phyloP scores from a whole-genome alignment of 108 stramenopile species.

The Conticribra guillardii region DNA sequence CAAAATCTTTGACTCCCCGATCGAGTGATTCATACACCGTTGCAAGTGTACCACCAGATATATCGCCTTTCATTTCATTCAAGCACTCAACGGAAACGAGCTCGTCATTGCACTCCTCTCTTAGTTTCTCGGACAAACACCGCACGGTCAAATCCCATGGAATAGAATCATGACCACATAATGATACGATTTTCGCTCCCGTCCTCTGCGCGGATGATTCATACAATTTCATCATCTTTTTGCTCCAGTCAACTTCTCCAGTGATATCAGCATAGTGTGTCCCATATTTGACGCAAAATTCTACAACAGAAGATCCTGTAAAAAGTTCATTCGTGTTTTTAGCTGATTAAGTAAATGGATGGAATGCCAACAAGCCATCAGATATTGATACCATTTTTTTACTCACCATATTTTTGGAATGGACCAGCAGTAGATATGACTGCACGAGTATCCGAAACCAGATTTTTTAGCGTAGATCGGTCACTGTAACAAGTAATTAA shows the following conservation, averaged over 20 bases:
- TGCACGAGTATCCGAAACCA: constrained; percentile 76
- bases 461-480: constrained; percentile 51
- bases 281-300: constrained; percentile 77
- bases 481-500: constrained; percentile 42
- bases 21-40: constrained; percentile 40
- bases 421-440: constrained; percentile 92
- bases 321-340: no score
- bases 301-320: constrained; percentile 64
- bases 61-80: constrained; percentile 54
- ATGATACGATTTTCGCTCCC: constrained; percentile 75
- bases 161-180: constrained; percentile 88
- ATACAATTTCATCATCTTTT: constrained; percentile 67
- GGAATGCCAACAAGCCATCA: not conserved
- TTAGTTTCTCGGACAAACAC: constrained; percentile 47
- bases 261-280: constrained; percentile 94
- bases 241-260: constrained; percentile 89
- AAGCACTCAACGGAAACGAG: constrained; percentile 54
- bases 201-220: constrained; percentile 56
- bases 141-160: constrained; percentile 85
- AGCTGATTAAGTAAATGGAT: not conserved
- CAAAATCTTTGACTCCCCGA: constrained; percentile 13
- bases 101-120: constrained; percentile 35
- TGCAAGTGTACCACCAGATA: constrained; percentile 69
- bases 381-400: not conserved
- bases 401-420: constrained; percentile 71